Percentiles rank a stretch among this genome's conserved stretches.
These are phyloP conservation scores for Claviceps pazoutovae DNA, from an alignment of 2,329 filamentous ascomycete species.

Conservation along the genomic window DNA sequence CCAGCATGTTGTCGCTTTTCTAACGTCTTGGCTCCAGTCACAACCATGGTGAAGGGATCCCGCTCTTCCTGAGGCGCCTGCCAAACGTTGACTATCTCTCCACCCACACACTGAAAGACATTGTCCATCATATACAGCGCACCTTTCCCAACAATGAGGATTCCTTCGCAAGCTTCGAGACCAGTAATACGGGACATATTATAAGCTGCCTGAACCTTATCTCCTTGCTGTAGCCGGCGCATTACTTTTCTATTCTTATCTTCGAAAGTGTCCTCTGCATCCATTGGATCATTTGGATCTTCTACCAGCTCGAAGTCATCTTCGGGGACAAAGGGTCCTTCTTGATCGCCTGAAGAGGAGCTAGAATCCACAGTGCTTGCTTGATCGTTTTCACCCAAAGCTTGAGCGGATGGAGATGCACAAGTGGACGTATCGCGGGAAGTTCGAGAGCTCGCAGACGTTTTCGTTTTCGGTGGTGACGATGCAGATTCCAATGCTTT, in stretches of 20 bases:
- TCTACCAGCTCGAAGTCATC: conserved; percentile 96
- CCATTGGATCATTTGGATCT: conserved; percentile 73
- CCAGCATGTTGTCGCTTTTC: conserved; percentile 47
- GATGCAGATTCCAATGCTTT: conserved; percentile 36
- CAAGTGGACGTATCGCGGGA: conserved; percentile 8
- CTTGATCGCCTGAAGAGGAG: conserved; percentile 10
- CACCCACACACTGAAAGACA: conserved; percentile 87
- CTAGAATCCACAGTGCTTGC: conserved; percentile 11
- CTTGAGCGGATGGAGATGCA: conserved; percentile 8
- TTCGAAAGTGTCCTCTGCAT: conserved; percentile 65
- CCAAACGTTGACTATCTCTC: conserved; percentile 93
- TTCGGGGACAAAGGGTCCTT: conserved; percentile 36
- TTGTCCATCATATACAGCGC: conserved; percentile 91
- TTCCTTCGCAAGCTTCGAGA: conserved; percentile 82
- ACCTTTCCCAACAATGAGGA: conserved; percentile 85
- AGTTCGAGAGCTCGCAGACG: conserved; percentile 11
- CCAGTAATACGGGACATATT: conserved; percentile 92
- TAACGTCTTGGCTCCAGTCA: conserved; percentile 49
- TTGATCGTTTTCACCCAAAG: conserved; percentile 11
- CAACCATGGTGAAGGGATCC: conserved; percentile 89
- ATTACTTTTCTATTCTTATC: conserved; percentile 98
- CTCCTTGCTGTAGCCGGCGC: conserved; percentile 78
- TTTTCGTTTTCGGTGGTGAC: conserved; percentile 21
- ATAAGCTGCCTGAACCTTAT: conserved; percentile 85
- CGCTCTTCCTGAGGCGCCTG: conserved; percentile 86